Conservation (phyloP, 2,329 filamentous ascomycete genomes). For the Fusarium bactridioides region DNA sequence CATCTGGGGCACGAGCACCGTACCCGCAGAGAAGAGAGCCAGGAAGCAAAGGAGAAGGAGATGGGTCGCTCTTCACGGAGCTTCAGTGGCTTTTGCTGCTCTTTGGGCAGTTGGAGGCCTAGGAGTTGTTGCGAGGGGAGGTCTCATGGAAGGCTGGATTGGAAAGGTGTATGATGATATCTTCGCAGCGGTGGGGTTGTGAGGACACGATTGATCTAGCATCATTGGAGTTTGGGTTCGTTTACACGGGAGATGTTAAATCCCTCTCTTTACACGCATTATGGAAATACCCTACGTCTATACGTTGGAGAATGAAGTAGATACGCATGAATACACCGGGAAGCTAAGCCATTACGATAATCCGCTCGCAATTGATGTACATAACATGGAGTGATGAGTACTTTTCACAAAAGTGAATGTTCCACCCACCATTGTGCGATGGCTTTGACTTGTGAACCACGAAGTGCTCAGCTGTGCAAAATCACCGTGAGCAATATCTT, state of each 20-base stretch:
- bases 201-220: slow-evolving; percentile 5
- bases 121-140: slow-evolving; percentile 77
- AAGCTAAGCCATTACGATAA: not conserved
- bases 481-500: accelerated
- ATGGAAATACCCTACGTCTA: slow-evolving; percentile 37
- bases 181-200: slow-evolving; percentile 46
- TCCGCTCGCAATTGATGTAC: not conserved
- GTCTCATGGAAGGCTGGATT: slow-evolving; percentile 78
- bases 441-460: too few relatives aligned
- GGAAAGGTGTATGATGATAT: slow-evolving; percentile 81
- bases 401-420: accelerated
- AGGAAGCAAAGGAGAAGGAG: slow-evolving; percentile 66
- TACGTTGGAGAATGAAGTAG: slow-evolving; percentile 5
- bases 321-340: not conserved
- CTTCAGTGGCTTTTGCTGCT: slow-evolving; percentile 63
- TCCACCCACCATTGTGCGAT: too few relatives aligned
- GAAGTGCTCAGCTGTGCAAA: not conserved
- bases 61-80: slow-evolving; percentile 76
- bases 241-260: slow-evolving; percentile 27
- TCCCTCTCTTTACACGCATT: slow-evolving; percentile 27
- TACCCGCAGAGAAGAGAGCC: slow-evolving; percentile 57
- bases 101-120: slow-evolving; percentile 86
- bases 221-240: slow-evolving; percentile 37
- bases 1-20: slow-evolving; percentile 52
- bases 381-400: not conserved